A percentile compares a stretch with the other conserved stretches of the same genome.
Evolutionary conservation across 1,284 basidiomycete genomes (phyloP).

Genomic region (Tetrapyrgos nigripes): DNA sequence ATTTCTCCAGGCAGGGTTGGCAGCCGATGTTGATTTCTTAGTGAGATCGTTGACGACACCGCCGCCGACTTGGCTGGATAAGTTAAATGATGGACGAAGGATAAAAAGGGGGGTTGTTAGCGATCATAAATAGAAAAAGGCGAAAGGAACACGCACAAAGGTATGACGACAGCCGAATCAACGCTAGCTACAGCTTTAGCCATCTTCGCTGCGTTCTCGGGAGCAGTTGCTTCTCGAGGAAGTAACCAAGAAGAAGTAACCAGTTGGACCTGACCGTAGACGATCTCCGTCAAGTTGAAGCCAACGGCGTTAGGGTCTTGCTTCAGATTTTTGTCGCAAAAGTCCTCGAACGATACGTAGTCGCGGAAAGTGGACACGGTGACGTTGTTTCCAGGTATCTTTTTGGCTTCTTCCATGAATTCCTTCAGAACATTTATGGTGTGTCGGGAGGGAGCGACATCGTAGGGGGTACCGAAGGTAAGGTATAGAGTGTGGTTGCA

Average conservation of each 20-base stretch:
- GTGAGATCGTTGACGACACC: conserved; percentile 1
- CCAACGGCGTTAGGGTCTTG: conserved; percentile 1
- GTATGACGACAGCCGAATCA: too few relatives aligned
- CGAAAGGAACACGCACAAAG: conserved; percentile 8
- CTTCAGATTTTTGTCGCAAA: conserved; percentile 4
- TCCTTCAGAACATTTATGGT: conserved; percentile 3
- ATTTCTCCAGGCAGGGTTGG: conserved; percentile 9
- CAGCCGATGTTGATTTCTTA: not conserved
- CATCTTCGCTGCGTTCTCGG: conserved; percentile 2
- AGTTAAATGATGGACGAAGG: too few relatives aligned
- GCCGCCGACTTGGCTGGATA: conserved; percentile 10
- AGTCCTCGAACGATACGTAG: not conserved
- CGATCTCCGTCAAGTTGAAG: conserved; percentile 8
- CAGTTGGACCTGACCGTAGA: not conserved
- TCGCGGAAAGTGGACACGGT: not conserved
- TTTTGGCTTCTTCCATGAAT: conserved; percentile 3
- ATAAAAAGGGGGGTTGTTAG: not conserved
- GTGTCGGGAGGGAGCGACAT: conserved; percentile 2
- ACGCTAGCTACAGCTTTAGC: not conserved
- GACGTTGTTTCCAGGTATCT: not conserved
- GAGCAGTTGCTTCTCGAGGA: conserved; percentile 3
- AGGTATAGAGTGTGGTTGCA: conserved; percentile 8
- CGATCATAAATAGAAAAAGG: not conserved
- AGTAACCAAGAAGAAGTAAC: conserved; percentile 6
- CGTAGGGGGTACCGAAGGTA: conserved; percentile 10